A percentile compares a stretch with the other conserved stretches of the same genome.
These are phyloP conservation scores for Noccaea caerulescens DNA, from an alignment of 345 rosid species.

Conservation along the genomic window DNA sequence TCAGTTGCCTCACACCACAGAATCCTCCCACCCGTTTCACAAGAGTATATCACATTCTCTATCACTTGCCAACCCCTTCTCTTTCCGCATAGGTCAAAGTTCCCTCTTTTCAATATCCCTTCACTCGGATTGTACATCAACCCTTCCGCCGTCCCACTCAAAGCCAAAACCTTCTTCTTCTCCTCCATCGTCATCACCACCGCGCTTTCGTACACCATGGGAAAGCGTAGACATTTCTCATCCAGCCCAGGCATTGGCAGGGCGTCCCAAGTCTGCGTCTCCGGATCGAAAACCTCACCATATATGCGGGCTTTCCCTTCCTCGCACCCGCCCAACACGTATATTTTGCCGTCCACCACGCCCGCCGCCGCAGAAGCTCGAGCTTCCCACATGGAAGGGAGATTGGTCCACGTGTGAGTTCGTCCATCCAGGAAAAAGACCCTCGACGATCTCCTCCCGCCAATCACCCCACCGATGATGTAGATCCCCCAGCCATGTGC, in stretches of 20 bases:
- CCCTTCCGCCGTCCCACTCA: neutral
- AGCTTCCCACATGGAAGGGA: neutral
- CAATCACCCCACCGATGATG: too few species aligned
- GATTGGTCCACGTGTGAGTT: neutral
- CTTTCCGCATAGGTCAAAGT: neutral
- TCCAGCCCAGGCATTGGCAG: neutral
- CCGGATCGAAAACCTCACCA: slow-evolving; percentile 12
- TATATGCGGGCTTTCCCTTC: neutral
- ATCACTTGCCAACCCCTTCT: slow-evolving; percentile 10
- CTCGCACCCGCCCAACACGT: slow-evolving; percentile 19
- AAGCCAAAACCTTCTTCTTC: neutral
- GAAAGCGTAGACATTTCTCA: neutral
- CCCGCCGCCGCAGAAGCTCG: neutral
- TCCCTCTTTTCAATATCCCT: neutral
- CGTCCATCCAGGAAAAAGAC: too few species aligned
- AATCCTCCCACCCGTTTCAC: neutral
- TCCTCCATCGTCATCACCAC: neutral
- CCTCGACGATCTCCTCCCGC: too few species aligned
- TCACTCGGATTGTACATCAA: neutral
- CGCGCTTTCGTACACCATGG: neutral
- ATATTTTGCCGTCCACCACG: neutral
- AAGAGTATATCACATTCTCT: neutral
- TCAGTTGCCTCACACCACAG: slow-evolving; percentile 1
- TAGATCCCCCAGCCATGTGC: too few species aligned
- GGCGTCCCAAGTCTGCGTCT: neutral